Percentiles rank a stretch among this genome's conserved stretches.
Conservation (phyloP, 495 filamentous ascomycete species). For the Penicillium angulare region DNA sequence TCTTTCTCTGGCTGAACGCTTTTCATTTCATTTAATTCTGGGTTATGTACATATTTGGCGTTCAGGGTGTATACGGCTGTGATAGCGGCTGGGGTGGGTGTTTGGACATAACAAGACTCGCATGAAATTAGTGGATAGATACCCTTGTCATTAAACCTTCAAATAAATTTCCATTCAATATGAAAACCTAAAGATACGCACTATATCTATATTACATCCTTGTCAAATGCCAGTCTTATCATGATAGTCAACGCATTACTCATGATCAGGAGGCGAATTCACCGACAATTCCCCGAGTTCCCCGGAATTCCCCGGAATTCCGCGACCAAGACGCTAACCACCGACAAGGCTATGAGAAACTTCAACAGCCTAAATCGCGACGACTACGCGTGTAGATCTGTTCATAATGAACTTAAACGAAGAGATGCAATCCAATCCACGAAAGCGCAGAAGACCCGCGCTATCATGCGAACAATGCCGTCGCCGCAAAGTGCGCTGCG, state of each 20-base stretch:
- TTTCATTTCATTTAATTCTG: neutral
- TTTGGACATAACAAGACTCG: neutral
- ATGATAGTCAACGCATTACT: neutral
- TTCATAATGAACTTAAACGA: neutral
- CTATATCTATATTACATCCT: neutral
- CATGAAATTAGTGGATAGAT: neutral
- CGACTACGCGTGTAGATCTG: neutral
- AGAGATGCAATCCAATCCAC: conserved; percentile 5
- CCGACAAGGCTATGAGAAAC: neutral
- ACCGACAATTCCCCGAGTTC: neutral
- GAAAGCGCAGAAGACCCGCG: conserved; percentile 41
- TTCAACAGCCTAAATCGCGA: neutral
- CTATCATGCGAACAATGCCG: conserved; percentile 46
- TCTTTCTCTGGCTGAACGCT: conserved; percentile 10
- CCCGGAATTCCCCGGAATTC: conserved; percentile 7
- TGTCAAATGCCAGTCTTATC: neutral
- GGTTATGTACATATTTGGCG: neutral
- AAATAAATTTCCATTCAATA: neutral
- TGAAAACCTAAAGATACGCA: no score
- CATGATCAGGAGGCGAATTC: neutral
- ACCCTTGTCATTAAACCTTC: neutral
- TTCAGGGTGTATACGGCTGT: neutral
- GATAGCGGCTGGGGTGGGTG: neutral
- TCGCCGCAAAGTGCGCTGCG: conserved; percentile 45
- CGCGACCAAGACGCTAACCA: neutral